These are phyloP conservation scores for Candida hispaniensis DNA, from an alignment of 805 yeast genomes.

Conservation along the genomic window DNA sequence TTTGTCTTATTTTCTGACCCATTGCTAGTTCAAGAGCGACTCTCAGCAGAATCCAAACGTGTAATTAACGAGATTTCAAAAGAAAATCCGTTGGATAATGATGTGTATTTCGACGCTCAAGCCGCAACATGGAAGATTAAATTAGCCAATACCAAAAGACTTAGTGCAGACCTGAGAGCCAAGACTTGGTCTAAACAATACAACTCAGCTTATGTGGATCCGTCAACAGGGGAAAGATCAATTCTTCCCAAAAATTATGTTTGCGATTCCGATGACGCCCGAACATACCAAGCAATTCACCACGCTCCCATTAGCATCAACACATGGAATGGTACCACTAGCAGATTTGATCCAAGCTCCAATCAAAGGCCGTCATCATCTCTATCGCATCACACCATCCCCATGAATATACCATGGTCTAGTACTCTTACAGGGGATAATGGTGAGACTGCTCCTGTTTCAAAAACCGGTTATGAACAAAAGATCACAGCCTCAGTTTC, in stretches of 20 bases:
- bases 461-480: slow-evolving; percentile 13
- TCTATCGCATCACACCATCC: slow-evolving; percentile 4
- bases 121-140: slow-evolving; percentile 14
- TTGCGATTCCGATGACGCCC: slow-evolving; percentile 22
- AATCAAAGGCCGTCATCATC: slow-evolving; percentile 5
- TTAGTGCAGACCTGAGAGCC: slow-evolving; percentile 20
- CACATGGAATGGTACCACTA: slow-evolving; percentile 5
- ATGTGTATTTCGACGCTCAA: slow-evolving; percentile 15
- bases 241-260: slow-evolving; percentile 25
- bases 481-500: slow-evolving; percentile 37
- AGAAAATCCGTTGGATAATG: slow-evolving; percentile 23
- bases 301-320: not conserved
- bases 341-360: no score
- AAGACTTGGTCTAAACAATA: slow-evolving; percentile 26
- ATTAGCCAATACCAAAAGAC: no score
- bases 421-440: slow-evolving; percentile 9
- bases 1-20: slow-evolving; percentile 53
- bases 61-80: slow-evolving; percentile 33
- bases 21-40: slow-evolving; percentile 43
- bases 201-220: slow-evolving; percentile 25
- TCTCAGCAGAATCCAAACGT: slow-evolving; percentile 66
- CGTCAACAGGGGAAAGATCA: slow-evolving; percentile 24
- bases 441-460: slow-evolving; percentile 11
- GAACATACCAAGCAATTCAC: slow-evolving; percentile 7
- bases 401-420: slow-evolving; percentile 14